Evolutionary conservation across 2,329 filamentous ascomycete species (phyloP).

Genomic region (Fusarium scirpi): DNA sequence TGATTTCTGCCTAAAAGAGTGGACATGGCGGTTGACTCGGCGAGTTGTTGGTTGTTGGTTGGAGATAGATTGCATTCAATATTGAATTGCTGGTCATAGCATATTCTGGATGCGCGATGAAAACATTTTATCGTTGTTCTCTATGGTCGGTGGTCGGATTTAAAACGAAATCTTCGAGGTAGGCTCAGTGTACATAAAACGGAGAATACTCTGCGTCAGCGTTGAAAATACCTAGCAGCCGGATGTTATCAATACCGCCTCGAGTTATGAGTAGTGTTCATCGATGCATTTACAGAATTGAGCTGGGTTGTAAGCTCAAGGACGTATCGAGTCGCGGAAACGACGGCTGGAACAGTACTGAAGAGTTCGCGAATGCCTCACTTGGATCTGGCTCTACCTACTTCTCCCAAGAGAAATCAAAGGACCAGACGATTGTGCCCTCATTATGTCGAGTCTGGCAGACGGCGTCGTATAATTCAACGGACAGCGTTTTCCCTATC

Average conservation of each 20-base stretch:
- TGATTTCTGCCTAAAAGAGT: not conserved
- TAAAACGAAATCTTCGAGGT: not conserved
- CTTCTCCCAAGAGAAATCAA: not conserved
- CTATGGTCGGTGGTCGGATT: too few species aligned
- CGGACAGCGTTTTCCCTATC: too few species aligned
- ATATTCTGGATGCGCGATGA: too few species aligned
- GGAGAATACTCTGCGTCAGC: not conserved
- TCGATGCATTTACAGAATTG: not conserved
- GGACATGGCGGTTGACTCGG: not conserved
- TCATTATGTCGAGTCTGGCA: not conserved
- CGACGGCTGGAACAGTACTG: not conserved
- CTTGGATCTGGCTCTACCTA: not conserved
- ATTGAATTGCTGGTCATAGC: too few species aligned
- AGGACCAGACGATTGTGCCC: fast-evolving
- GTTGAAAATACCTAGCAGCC: fast-evolving
- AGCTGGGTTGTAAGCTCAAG: fast-evolving
- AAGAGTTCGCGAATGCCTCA: not conserved
- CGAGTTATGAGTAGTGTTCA: fast-evolving
- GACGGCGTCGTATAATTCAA: too few species aligned
- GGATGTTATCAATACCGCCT: not conserved
- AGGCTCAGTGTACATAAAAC: not conserved
- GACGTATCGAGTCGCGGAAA: not conserved
- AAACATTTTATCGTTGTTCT: too few species aligned
- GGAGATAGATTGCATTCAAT: not conserved
- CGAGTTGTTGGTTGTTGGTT: not conserved